phyloP scores from a whole-genome alignment of 257 asterid species.

The Anisodus tanguticus region DNA sequence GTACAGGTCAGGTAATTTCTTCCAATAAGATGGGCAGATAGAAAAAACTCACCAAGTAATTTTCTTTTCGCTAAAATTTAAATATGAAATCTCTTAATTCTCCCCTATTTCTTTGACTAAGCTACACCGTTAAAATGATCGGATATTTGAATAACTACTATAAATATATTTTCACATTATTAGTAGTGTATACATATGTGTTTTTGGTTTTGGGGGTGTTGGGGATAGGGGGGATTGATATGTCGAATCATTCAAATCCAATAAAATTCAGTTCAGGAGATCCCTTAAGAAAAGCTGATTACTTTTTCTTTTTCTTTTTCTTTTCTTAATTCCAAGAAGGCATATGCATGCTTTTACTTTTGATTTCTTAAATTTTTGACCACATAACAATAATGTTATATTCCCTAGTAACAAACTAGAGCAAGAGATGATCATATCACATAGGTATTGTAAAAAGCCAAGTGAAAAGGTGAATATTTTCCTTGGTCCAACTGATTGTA shows the following conservation, averaged over 20 bases:
- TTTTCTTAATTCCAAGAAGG: slow-evolving; percentile 22
- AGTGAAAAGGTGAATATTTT: background rate
- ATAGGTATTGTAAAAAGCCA: slow-evolving; percentile 8
- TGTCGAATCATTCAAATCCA: background rate
- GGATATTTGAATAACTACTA: too few relatives aligned
- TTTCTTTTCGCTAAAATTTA: too few relatives aligned
- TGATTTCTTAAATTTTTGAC: background rate
- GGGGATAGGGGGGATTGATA: too few relatives aligned
- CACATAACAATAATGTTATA: background rate
- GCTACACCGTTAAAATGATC: too few relatives aligned
- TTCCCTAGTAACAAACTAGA: slow-evolving; percentile 1
- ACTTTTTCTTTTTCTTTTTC: background rate
- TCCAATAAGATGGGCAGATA: too few relatives aligned
- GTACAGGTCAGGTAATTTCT: too few relatives aligned
- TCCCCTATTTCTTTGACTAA: too few relatives aligned
- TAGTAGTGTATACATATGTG: too few relatives aligned
- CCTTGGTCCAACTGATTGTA: background rate
- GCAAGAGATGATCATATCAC: slow-evolving; percentile 11
- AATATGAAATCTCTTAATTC: too few relatives aligned
- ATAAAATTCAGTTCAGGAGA: background rate
- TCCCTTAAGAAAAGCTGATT: background rate
- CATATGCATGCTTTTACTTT: slow-evolving; percentile 20
- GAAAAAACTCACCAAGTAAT: too few relatives aligned
- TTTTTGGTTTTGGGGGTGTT: too few relatives aligned
- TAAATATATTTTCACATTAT: too few relatives aligned